These are phyloP conservation scores for Exophiala mesophila DNA, from an alignment of 2,329 filamentous ascomycete genomes.

Conservation along the genomic window DNA sequence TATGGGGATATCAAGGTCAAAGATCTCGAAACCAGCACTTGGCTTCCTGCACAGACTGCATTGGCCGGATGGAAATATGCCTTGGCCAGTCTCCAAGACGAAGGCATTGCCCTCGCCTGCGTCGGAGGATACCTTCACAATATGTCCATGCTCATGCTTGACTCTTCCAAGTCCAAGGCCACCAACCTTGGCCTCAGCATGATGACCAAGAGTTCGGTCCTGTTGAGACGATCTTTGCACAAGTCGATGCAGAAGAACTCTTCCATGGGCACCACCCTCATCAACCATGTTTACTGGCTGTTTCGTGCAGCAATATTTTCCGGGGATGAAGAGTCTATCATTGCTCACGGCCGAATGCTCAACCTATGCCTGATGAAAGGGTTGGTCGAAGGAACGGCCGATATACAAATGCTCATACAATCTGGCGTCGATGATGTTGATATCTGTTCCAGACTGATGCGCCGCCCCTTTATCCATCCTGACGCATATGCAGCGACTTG, in stretches of 20 bases:
- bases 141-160: conserved; percentile 4
- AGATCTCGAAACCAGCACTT: neutral
- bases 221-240: neutral
- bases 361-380: conserved; percentile 2
- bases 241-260: neutral
- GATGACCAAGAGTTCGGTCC: conserved; percentile 1
- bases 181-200: neutral
- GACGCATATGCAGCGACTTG: neutral
- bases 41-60: conserved; percentile 2
- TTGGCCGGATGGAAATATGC: conserved; percentile 1
- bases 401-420: conserved; percentile 5
- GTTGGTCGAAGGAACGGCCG: conserved; percentile 1
- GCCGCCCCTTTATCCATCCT: conserved; percentile 3
- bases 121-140: conserved; percentile 4
- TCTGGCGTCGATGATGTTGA: conserved; percentile 4
- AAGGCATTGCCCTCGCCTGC: conserved; percentile 2
- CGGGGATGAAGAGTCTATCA: neutral
- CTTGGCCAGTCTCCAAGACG: neutral
- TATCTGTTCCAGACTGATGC: conserved; percentile 2
- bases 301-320: conserved; percentile 3
- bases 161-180: neutral
- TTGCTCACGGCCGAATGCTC: conserved; percentile 2
- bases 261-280: neutral
- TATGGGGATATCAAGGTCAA: neutral
- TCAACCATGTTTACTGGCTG: conserved; percentile 5